Evolutionary conservation across 2,329 filamentous ascomycete species (phyloP).

Genomic region (Phialophora tarda): DNA sequence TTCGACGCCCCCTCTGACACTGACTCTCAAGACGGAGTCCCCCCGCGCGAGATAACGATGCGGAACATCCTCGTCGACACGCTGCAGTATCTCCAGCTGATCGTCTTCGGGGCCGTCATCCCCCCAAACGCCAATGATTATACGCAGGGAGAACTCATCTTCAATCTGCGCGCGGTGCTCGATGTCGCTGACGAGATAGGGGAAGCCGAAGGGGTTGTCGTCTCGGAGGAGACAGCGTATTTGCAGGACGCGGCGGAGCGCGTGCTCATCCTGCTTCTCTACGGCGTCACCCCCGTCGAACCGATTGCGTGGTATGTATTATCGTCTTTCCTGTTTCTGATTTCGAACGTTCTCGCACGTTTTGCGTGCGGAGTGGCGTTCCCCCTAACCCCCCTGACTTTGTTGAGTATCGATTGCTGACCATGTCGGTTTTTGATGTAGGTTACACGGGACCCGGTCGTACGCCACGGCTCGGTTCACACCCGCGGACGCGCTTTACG

Average conservation of each 20-base stretch:
- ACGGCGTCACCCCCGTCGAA: conserved; percentile 1
- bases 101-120: background rate
- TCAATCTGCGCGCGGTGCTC: background rate
- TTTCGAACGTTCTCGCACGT: background rate
- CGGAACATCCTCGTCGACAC: conserved; percentile 5
- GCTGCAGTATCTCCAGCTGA: conserved; percentile 14
- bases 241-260: background rate
- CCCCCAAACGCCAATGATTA: background rate
- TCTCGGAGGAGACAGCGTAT: background rate
- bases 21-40: background rate
- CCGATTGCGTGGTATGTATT: conserved; percentile 1
- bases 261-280: background rate
- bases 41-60: conserved; percentile 10
- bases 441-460: background rate
- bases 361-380: background rate
- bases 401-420: background rate
- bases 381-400: background rate
- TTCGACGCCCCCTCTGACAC: background rate
- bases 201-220: background rate
- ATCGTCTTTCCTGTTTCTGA: background rate
- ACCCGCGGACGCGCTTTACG: background rate
- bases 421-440: background rate
- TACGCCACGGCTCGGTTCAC: background rate
- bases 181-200: background rate
- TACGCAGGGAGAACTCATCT: conserved; percentile 4